phyloP scores from a whole-genome alignment of 2,329 filamentous ascomycete species.

The Hymenoscyphus infarciens region DNA sequence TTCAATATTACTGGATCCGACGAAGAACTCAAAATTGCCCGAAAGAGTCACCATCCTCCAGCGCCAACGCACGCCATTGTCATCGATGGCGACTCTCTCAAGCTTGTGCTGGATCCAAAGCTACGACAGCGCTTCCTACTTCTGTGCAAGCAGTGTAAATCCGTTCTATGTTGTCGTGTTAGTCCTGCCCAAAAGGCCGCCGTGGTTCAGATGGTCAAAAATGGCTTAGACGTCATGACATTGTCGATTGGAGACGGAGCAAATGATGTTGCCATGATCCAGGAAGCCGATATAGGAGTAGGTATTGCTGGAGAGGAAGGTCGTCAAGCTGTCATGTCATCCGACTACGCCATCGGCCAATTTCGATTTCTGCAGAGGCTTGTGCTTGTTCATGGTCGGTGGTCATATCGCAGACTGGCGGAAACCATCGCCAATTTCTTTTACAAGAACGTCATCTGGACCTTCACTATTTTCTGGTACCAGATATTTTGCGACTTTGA shows the following conservation, averaged over 20 bases:
- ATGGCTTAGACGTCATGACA: conserved; percentile 92
- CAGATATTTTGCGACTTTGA: conserved; percentile 95
- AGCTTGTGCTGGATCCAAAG: conserved; percentile 76
- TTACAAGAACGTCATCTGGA: conserved; percentile 99
- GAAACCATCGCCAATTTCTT: conserved; percentile 99
- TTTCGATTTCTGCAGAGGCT: conserved; percentile 85
- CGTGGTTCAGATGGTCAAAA: conserved; percentile 95
- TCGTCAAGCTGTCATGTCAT: conserved; percentile 91
- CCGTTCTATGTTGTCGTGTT: conserved; percentile 94
- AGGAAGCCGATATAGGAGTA: conserved; percentile 94
- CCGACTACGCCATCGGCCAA: conserved; percentile 92
- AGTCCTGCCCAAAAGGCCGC: conserved; percentile 95
- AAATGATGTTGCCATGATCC: conserved; percentile 97
- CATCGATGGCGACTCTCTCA: conserved; percentile 91
- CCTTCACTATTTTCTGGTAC: conserved; percentile 95
- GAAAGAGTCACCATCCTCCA: conserved; percentile 80
- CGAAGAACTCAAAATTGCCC: conserved; percentile 75
- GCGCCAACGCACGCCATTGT: conserved; percentile 86
- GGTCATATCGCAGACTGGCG: conserved; percentile 91
- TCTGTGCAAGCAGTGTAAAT: conserved; percentile 94
- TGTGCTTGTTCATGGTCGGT: conserved; percentile 85
- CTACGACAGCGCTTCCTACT: conserved; percentile 90
- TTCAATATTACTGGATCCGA: conserved; percentile 84
- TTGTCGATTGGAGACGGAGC: conserved; percentile 90
- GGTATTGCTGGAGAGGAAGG: conserved; percentile 93